Evolutionary conservation across 2,329 filamentous ascomycete species (phyloP).

Genomic region (Penicillium sp.): DNA sequence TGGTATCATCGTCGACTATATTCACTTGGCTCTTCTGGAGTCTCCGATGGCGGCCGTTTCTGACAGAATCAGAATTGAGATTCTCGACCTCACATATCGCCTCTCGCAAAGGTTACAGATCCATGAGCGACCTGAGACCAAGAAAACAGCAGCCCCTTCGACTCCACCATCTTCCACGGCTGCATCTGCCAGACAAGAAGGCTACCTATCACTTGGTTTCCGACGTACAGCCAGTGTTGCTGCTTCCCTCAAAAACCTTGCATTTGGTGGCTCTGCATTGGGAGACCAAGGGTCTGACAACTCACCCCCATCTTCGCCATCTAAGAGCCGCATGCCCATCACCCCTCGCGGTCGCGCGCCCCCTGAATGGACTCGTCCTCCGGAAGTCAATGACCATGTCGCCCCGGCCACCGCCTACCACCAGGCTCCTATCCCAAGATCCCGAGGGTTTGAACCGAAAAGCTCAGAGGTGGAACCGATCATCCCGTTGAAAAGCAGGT

Average conservation of each 20-base stretch:
- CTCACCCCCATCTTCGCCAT: constrained; percentile 33
- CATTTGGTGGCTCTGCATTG: constrained; percentile 53
- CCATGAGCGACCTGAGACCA: constrained; percentile 37
- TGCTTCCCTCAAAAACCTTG: constrained; percentile 66
- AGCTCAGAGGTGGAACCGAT: constrained; percentile 62
- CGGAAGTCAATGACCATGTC: constrained; percentile 74
- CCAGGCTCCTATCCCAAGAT: constrained; percentile 76
- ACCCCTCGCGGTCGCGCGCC: constrained; percentile 57
- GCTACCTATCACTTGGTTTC: constrained; percentile 65
- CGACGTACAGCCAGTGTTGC: constrained; percentile 68
- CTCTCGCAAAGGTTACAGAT: constrained; percentile 45
- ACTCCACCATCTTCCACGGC: constrained; percentile 51
- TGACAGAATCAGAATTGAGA: constrained; percentile 73
- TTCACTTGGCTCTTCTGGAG: constrained; percentile 76
- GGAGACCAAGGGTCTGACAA: constrained; percentile 33
- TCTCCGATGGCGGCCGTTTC: constrained; percentile 75
- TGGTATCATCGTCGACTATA: constrained; percentile 80
- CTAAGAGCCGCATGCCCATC: constrained; percentile 41
- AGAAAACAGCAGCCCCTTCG: constrained; percentile 45
- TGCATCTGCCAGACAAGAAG: constrained; percentile 58
- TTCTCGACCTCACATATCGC: constrained; percentile 41
- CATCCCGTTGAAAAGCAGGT: constrained; percentile 79
- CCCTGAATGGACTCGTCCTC: constrained; percentile 66
- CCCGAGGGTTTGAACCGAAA: constrained; percentile 71
- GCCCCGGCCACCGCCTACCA: constrained; percentile 73